Conservation (phyloP, 805 yeast genomes). For the Scheffersomyces lignosus region DNA sequence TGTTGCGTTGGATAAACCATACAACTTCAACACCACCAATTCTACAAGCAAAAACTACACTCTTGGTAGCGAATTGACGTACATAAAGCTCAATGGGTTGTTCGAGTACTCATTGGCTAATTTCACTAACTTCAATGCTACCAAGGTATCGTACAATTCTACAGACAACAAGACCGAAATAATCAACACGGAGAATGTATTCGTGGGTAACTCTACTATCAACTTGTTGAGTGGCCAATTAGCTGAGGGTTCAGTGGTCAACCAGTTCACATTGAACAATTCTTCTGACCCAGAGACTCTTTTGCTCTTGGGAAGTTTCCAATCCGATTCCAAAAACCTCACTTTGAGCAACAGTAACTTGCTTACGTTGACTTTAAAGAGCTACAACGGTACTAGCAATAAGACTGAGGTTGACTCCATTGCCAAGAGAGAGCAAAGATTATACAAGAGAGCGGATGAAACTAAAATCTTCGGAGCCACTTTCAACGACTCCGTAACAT, state of each 20-base stretch:
- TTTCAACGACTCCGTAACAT: slow-evolving; percentile 30
- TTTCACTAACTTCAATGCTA: slow-evolving; percentile 44
- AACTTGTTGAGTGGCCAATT: slow-evolving; percentile 35
- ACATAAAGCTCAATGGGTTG: slow-evolving; percentile 63
- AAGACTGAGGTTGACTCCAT: slow-evolving; percentile 19
- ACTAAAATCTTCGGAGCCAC: slow-evolving; percentile 24
- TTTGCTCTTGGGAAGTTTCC: slow-evolving; percentile 49
- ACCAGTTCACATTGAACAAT: slow-evolving; percentile 21
- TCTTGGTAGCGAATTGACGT: slow-evolving; percentile 13
- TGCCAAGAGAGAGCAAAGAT: slow-evolving; percentile 2
- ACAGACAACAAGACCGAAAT: slow-evolving; percentile 19
- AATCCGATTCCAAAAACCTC: slow-evolving; percentile 29
- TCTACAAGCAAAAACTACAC: slow-evolving; percentile 17
- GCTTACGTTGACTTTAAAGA: slow-evolving; percentile 23
- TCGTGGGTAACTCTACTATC: slow-evolving; percentile 41
- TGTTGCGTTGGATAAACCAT: slow-evolving; percentile 45
- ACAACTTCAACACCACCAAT: slow-evolving; percentile 23
- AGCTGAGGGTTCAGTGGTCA: slow-evolving; percentile 32
- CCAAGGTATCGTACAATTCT: slow-evolving; percentile 19
- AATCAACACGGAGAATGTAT: slow-evolving; percentile 32
- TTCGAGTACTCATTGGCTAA: slow-evolving; percentile 80
- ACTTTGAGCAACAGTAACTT: slow-evolving; percentile 28
- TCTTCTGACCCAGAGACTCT: slow-evolving; percentile 33
- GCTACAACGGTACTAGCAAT: slow-evolving; percentile 34
- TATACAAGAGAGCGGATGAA: slow-evolving; percentile 17